These are phyloP conservation scores for Alisma plantagoaquatica DNA, from an alignment of 106 monocot species.

Conservation along the genomic window DNA sequence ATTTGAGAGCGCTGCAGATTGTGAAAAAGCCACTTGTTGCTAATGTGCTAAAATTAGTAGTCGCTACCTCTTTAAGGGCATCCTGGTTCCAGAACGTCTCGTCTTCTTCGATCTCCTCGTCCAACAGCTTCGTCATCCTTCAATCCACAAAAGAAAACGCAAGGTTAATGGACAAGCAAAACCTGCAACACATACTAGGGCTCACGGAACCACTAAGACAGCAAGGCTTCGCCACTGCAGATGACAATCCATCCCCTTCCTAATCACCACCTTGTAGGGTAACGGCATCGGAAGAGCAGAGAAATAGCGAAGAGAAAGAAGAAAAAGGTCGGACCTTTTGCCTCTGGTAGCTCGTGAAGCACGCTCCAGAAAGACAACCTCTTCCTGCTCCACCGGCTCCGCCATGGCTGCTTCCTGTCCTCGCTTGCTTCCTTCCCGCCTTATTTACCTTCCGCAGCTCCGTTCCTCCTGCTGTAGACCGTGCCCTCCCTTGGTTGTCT, in stretches of 20 bases:
- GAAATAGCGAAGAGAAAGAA: background rate
- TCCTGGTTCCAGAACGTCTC: constrained; percentile 97
- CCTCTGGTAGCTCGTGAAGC: constrained; percentile 31
- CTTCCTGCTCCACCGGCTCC: constrained; percentile 15
- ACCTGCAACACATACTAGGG: no score
- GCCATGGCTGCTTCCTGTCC: constrained; percentile 7
- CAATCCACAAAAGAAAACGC: background rate
- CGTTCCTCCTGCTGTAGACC: background rate
- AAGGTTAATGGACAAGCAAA: no score
- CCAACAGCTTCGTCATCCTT: constrained; percentile 88
- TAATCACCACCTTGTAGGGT: no score
- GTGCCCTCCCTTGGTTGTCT: no score
- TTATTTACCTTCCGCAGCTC: background rate
- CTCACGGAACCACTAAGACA: no score
- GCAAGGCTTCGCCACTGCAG: no score
- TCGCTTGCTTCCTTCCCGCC: constrained; percentile 8
- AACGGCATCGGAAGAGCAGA: no score
- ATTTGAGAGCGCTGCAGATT: no score
- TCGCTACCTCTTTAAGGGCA: constrained; percentile 76
- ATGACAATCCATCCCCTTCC: no score
- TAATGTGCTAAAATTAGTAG: background rate
- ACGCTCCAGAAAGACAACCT: constrained; percentile 30
- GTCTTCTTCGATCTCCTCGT: constrained; percentile 86
- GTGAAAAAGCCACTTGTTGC: background rate
- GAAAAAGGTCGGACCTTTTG: constrained; percentile 25